Evolutionary conservation across 768 basidiomycete genomes (phyloP).

Genomic region (Boletus barrowsii): DNA sequence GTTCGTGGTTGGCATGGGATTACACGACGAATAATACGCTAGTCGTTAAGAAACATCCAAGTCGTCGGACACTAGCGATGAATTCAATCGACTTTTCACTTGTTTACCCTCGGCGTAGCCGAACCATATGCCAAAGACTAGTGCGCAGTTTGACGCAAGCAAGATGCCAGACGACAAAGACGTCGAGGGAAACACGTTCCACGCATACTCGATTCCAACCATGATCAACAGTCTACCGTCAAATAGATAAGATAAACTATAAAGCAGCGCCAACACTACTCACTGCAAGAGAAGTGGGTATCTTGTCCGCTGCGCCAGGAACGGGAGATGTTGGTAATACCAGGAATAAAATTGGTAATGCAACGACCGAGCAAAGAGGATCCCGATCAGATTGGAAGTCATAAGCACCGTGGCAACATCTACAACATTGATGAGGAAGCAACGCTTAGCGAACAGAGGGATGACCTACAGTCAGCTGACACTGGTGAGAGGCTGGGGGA

Average conservation of each 20-base stretch:
- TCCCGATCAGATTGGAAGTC: conserved; percentile 90
- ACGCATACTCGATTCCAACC: conserved; percentile 71
- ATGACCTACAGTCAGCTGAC: conserved; percentile 60
- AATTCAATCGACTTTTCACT: not conserved
- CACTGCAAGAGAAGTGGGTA: conserved; percentile 65
- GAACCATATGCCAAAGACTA: conserved; percentile 56
- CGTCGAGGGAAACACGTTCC: conserved; percentile 88
- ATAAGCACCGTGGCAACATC: conserved; percentile 80
- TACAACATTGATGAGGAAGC: conserved; percentile 33
- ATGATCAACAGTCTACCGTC: conserved; percentile 56
- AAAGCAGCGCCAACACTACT: conserved; percentile 21
- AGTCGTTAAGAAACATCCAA: not conserved
- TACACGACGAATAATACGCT: conserved; percentile 16
- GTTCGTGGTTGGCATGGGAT: conserved; percentile 74
- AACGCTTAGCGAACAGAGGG: not conserved
- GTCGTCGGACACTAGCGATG: not conserved
- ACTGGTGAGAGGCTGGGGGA: conserved; percentile 48
- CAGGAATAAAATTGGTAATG: conserved; percentile 99
- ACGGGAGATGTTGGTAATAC: conserved; percentile 91
- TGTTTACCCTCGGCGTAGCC: conserved; percentile 43
- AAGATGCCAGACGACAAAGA: conserved; percentile 57
- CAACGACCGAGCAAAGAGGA: conserved; percentile 87
- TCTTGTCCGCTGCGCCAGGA: conserved; percentile 71
- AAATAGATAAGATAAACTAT: not conserved
- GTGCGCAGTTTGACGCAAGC: conserved; percentile 45